A percentile compares a stretch with the other conserved stretches of the same genome.
Conservation (phyloP, 441 rosid species). For the Breynia disticha region DNA sequence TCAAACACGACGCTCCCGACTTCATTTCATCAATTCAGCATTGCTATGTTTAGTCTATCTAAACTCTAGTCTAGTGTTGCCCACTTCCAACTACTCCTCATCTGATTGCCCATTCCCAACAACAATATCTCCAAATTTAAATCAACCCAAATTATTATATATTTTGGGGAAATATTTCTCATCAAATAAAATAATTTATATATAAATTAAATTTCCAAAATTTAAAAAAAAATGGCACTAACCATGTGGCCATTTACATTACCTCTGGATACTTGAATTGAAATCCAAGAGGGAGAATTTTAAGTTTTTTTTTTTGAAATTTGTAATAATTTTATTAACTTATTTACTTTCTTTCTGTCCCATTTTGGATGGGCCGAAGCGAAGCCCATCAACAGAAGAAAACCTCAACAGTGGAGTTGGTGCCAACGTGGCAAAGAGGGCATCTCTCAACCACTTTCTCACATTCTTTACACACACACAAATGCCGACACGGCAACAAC, state of each 20-base stretch:
- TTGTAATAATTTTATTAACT: slow-evolving; percentile 1
- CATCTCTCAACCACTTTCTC: slow-evolving; percentile 56
- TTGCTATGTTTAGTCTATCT: no score
- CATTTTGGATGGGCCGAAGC: neutral
- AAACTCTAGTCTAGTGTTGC: no score
- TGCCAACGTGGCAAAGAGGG: slow-evolving; percentile 59
- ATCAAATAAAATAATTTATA: slow-evolving; percentile 35
- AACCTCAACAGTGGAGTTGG: slow-evolving; percentile 67
- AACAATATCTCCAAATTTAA: no score
- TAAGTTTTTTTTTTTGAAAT: slow-evolving; percentile 9
- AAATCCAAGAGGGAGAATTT: slow-evolving; percentile 22
- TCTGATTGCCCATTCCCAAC: no score
- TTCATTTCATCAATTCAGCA: no score
- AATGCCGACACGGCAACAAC: slow-evolving; percentile 84
- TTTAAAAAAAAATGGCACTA: slow-evolving; percentile 21
- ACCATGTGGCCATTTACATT: slow-evolving; percentile 44
- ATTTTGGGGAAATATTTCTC: no score
- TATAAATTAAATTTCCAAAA: slow-evolving; percentile 21
- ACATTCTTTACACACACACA: slow-evolving; percentile 66
- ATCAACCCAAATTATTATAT: no score
- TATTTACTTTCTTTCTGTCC: neutral
- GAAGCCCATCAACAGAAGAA: slow-evolving; percentile 29
- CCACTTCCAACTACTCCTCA: no score
- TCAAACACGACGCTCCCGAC: no score
- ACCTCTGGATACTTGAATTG: slow-evolving; percentile 23